Percentiles rank a stretch among this genome's conserved stretches.
These are phyloP conservation scores for Drosera spatulata DNA, from an alignment of 179 eudicot species.

Conservation along the genomic window DNA sequence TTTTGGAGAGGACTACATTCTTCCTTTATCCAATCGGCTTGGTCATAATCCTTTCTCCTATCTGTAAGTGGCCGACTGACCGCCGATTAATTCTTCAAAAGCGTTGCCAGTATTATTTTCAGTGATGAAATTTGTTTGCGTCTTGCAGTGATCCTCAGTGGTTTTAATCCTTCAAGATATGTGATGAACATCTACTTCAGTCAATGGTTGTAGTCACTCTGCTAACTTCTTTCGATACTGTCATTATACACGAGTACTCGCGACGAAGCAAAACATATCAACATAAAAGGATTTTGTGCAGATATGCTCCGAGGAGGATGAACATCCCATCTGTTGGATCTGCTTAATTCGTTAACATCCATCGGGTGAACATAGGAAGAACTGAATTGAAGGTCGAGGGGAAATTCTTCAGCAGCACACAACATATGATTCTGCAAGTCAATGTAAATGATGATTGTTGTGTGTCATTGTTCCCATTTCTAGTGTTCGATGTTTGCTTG, in stretches of 20 bases:
- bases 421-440: no score
- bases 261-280: not conserved
- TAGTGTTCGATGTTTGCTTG: no score
- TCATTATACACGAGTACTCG: not conserved
- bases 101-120: not conserved
- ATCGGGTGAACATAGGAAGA: no score
- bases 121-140: slow-evolving; percentile 10
- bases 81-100: not conserved
- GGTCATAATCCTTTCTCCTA: slow-evolving; percentile 76
- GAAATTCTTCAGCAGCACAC: no score
- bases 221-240: slow-evolving; percentile 9
- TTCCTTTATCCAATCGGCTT: slow-evolving; percentile 93
- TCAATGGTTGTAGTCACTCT: slow-evolving; percentile 27
- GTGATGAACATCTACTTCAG: slow-evolving; percentile 86
- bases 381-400: no score
- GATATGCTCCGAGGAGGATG: no score
- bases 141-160: slow-evolving; percentile 64
- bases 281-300: no score
- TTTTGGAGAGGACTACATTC: slow-evolving; percentile 87
- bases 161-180: slow-evolving; percentile 96
- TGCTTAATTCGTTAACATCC: no score
- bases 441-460: no score
- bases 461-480: no score
- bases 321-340: no score
- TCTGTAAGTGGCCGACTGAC: slow-evolving; percentile 46